Base-by-base conservation (phyloP, 164 flowering plant genomes). In the Platanus orientalis region DNA sequence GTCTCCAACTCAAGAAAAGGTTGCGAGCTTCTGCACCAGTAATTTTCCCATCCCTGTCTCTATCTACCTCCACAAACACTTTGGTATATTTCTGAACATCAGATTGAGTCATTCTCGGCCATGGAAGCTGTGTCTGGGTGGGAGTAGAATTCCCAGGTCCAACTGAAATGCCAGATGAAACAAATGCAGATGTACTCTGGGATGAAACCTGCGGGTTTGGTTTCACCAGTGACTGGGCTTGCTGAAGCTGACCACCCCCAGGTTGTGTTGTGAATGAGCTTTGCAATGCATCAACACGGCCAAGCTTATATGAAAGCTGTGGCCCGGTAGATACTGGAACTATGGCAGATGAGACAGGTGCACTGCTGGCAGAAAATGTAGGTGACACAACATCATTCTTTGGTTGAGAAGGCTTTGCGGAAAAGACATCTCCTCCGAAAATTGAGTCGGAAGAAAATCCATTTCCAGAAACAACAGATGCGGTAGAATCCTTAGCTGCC, bases 81-180 rank as follows among this genome's bases (percentile, higher is more conserved):
- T 83, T 85, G 17, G 83, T 76, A 60, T 94, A 94, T 75, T 91
- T 91, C 69, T 88, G 97, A 74, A 88, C 68, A 73, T 87, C 89
- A 6, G 96, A 65, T 64, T 79, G 88, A 55, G 88, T 84, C 90
- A 91, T 94, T 73, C 77, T 91, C 57, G 97, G 99, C 99, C 99
- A 94, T 25, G 83, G 68, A 59, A 61, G 60, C 66, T 82, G 88
- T n/a, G 84, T 52, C 70, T 80, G 86, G 47, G 58, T 75, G 28
- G n/a, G n/a, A n/a, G n/a, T n/a, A n/a, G n/a, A n/a, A n/a, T n/a
- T n/a, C n/a, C n/a, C n/a, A n/a, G n/a, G n/a, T n/a, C n/a, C n/a
- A n/a, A n/a, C n/a, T n/a, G n/a, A n/a, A n/a, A n/a, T n/a, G n/a
- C n/a, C n/a, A n/a, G n/a, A n/a, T n/a, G n/a, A n/a, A n/a, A n/a